Evolutionary conservation across 495 filamentous ascomycete genomes (phyloP).

Genomic region (Daldinia grandis): DNA sequence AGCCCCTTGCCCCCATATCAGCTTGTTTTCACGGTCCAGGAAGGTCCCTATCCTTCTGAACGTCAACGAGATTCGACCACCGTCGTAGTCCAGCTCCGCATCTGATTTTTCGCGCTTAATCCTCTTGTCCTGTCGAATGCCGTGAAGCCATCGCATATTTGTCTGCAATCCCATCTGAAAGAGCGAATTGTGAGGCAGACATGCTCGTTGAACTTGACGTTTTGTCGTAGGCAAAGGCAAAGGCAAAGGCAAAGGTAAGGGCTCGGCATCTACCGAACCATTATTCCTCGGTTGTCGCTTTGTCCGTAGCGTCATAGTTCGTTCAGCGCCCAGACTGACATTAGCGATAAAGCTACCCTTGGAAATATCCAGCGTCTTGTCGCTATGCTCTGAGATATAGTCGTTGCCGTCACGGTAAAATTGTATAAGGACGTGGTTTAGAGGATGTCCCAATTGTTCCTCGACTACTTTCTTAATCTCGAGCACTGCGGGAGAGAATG

Average conservation of each 20-base stretch:
- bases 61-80: conserved; percentile 88
- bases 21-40: conserved; percentile 64
- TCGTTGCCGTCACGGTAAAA: conserved; percentile 91
- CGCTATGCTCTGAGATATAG: conserved; percentile 95
- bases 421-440: conserved; percentile 95
- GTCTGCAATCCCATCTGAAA: conserved; percentile 82
- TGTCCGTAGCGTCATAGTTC: conserved; percentile 88
- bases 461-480: conserved; percentile 73
- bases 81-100: conserved; percentile 74
- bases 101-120: conserved; percentile 66
- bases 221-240: conserved; percentile 18
- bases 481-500: conserved; percentile 77
- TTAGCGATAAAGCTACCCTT: conserved; percentile 86
- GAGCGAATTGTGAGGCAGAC: conserved; percentile 87
- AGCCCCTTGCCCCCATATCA: conserved; percentile 95
- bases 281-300: conserved; percentile 65
- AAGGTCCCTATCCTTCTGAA: conserved; percentile 93
- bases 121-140: conserved; percentile 87
- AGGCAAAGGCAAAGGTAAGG: too few relatives aligned
- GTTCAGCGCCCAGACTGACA: conserved; percentile 88
- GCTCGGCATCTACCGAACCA: conserved; percentile 25
- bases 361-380: conserved; percentile 94
- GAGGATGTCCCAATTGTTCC: conserved; percentile 73
- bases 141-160: conserved; percentile 89
- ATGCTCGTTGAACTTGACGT: conserved; percentile 65